Percentiles rank a stretch among this genome's conserved stretches.
phyloP scores from a whole-genome alignment of 495 filamentous ascomycete species.

The Penicillium antarcticum region DNA sequence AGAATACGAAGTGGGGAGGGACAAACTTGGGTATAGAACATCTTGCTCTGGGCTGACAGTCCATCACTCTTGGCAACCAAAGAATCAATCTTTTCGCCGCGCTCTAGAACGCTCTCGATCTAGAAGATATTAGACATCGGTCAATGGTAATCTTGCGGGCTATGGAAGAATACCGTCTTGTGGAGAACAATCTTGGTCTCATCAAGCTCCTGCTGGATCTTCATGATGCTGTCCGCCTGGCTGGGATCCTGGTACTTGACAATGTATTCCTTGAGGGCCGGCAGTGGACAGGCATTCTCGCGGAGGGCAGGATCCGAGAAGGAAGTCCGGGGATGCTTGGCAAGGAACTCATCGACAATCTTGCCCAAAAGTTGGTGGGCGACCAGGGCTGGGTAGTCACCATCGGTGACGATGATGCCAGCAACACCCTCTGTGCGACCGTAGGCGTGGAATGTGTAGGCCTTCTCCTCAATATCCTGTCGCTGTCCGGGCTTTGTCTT shows the following conservation, averaged over 20 bases:
- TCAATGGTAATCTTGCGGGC: background rate
- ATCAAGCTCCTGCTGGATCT: slow-evolving; percentile 94
- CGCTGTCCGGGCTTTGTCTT: slow-evolving; percentile 81
- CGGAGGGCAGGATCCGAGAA: slow-evolving; percentile 51
- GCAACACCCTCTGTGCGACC: slow-evolving; percentile 81
- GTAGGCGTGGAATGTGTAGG: slow-evolving; percentile 76
- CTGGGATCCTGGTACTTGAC: slow-evolving; percentile 84
- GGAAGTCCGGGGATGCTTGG: slow-evolving; percentile 66
- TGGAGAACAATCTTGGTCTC: slow-evolving; percentile 98
- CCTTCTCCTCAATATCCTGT: slow-evolving; percentile 89
- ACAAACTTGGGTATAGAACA: slow-evolving; percentile 82
- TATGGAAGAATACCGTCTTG: slow-evolving; percentile 59
- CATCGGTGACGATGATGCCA: slow-evolving; percentile 84
- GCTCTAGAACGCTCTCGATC: slow-evolving; percentile 82
- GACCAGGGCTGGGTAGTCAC: slow-evolving; percentile 84
- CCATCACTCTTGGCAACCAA: slow-evolving; percentile 86
- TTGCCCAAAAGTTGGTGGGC: slow-evolving; percentile 95
- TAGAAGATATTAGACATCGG: slow-evolving; percentile 2
- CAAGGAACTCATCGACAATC: slow-evolving; percentile 88
- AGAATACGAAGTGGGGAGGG: no score
- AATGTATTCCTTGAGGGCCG: slow-evolving; percentile 75
- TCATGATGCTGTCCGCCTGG: slow-evolving; percentile 86
- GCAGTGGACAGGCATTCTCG: slow-evolving; percentile 50
- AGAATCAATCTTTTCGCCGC: slow-evolving; percentile 84
- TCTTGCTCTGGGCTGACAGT: slow-evolving; percentile 84